These are phyloP conservation scores for Fusarium gaditjirri DNA, from an alignment of 2,329 filamentous ascomycete genomes.

Conservation along the genomic window DNA sequence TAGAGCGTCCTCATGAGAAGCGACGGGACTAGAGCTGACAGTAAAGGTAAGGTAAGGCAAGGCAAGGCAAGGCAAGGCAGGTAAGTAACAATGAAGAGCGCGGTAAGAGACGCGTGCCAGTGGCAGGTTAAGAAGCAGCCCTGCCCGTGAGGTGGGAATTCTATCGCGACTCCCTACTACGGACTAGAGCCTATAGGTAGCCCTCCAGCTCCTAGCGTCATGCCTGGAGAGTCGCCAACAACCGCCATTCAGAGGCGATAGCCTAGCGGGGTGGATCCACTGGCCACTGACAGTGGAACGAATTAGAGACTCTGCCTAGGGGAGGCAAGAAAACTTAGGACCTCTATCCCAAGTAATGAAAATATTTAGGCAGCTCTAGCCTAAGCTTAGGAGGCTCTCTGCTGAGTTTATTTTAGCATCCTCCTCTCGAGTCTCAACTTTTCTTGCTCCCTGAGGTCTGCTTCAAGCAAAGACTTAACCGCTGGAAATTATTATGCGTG, in stretches of 20 bases:
- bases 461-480: not conserved
- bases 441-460: too few relatives aligned
- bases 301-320: conserved; percentile 14
- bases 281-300: conserved; percentile 16
- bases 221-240: conserved; percentile 33
- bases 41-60: not conserved
- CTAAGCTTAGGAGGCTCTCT: too few relatives aligned
- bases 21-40: conserved; percentile 4
- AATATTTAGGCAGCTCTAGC: too few relatives aligned
- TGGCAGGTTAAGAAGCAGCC: conserved; percentile 40
- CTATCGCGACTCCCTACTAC: conserved; percentile 43
- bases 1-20: conserved; percentile 32
- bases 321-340: too few relatives aligned
- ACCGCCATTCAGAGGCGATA: conserved; percentile 35
- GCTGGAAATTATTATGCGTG: conserved; percentile 23
- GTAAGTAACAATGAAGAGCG: conserved; percentile 22
- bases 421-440: too few relatives aligned
- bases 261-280: conserved; percentile 25
- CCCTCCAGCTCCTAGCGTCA: conserved; percentile 37
- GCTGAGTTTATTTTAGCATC: too few relatives aligned
- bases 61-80: not conserved
- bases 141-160: conserved; percentile 41
- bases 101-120: conserved; percentile 47
- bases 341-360: too few relatives aligned
- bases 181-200: conserved; percentile 36